These are phyloP conservation scores for Lachnellula subtilissima DNA, from an alignment of 2,329 filamentous ascomycete genomes.

Conservation along the genomic window DNA sequence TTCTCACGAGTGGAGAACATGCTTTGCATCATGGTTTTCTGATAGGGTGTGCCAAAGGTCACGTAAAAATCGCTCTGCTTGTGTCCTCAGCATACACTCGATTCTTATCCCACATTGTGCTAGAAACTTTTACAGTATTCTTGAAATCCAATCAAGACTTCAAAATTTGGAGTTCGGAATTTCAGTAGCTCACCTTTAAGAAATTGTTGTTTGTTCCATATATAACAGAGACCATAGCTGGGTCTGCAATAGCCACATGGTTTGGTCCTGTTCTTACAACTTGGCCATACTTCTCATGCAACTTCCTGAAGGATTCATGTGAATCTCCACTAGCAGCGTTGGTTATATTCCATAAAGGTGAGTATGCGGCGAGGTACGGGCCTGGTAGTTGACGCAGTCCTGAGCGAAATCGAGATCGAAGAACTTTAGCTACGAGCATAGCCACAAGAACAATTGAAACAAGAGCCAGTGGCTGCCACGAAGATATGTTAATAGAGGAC, in stretches of 20 bases:
- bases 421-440: too few species aligned
- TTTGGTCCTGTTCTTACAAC: conserved; percentile 9
- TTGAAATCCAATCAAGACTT: neutral
- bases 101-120: too few species aligned
- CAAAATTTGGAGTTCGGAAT: too few species aligned
- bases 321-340: neutral
- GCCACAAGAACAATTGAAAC: too few species aligned
- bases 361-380: neutral
- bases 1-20: neutral
- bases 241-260: neutral
- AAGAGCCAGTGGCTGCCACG: too few species aligned
- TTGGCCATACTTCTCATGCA: conserved; percentile 2
- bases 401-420: neutral
- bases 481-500: too few species aligned
- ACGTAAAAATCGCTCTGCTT: neutral
- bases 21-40: neutral
- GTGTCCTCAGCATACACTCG: neutral
- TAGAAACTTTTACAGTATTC: too few species aligned
- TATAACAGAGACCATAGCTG: neutral
- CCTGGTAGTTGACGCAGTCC: neutral
- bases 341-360: neutral
- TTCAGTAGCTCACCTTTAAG: neutral
- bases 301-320: neutral
- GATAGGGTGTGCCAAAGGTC: neutral
- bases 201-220: conserved; percentile 4